Conservation (phyloP, 2,329 filamentous ascomycete genomes). For the Aspergillus sp. region DNA sequence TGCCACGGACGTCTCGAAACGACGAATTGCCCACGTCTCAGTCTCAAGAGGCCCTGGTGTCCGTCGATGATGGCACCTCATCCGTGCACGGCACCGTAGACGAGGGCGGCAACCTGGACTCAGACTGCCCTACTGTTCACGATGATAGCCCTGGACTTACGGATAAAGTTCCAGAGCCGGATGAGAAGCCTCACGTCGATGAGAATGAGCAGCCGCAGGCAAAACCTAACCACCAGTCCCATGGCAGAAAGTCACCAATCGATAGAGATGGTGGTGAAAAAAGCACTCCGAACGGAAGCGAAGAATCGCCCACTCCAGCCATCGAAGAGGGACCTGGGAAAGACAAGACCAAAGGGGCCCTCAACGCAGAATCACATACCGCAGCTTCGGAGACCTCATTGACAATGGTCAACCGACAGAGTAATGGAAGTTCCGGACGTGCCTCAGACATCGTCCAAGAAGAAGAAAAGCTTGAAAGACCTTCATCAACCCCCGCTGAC, state of each 20-base stretch:
- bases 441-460: not conserved
- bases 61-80: slow-evolving; percentile 20
- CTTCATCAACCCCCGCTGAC: not conserved
- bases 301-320: not conserved
- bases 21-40: slow-evolving; percentile 20
- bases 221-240: not conserved
- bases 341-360: not conserved
- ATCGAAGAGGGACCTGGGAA: not conserved
- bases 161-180: not conserved
- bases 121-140: slow-evolving; percentile 20
- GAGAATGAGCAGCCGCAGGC: not conserved
- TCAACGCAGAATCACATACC: not conserved
- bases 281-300: not conserved
- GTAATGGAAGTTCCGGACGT: not conserved
- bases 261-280: not conserved
- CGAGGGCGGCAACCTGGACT: slow-evolving; percentile 23
- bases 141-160: not conserved
- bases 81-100: slow-evolving; percentile 31
- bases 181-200: not conserved
- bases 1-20: slow-evolving; percentile 29
- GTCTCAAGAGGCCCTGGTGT: slow-evolving; percentile 42
- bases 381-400: not conserved
- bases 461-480: not conserved
- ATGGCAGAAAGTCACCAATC: not conserved
- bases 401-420: not conserved